Evolutionary conservation across 805 yeast genomes (phyloP).

Genomic region (Kluyveromyces starmeri): DNA sequence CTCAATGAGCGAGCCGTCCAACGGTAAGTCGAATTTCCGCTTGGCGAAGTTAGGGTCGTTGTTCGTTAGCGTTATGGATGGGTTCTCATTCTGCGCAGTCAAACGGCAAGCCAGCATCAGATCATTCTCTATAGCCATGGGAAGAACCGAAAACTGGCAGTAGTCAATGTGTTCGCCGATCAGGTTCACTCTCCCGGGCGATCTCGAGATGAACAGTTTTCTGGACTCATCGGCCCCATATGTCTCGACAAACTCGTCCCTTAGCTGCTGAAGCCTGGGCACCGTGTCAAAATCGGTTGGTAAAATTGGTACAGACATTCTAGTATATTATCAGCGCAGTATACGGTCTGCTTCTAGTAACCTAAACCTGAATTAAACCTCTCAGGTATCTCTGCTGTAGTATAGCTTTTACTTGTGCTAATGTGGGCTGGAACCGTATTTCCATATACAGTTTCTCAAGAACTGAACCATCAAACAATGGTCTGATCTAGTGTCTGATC

Average conservation of each 20-base stretch:
- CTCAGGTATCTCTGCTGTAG: too few species aligned
- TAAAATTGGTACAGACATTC: constrained; percentile 5
- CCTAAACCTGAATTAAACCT: too few species aligned
- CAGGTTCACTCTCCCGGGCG: constrained; percentile 71
- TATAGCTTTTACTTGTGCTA: too few species aligned
- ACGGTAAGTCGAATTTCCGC: constrained; percentile 32
- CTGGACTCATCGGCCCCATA: constrained; percentile 24
- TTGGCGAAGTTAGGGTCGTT: constrained; percentile 30
- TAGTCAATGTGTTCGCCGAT: constrained; percentile 74
- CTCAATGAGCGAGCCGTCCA: constrained; percentile 31
- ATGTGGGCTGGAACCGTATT: too few species aligned
- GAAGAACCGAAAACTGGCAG: constrained; percentile 55
- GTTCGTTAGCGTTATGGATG: constrained; percentile 30
- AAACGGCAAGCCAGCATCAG: constrained; percentile 45
- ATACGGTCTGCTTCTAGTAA: too few species aligned
- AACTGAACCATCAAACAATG: too few species aligned
- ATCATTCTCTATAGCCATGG: constrained; percentile 64
- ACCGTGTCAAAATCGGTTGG: not conserved
- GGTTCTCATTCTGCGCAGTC: constrained; percentile 15
- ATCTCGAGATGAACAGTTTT: constrained; percentile 40
- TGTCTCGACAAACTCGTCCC: constrained; percentile 7
- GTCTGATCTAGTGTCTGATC: too few species aligned
- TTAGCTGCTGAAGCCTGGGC: constrained; percentile 10
- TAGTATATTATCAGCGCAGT: too few species aligned
- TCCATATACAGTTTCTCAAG: too few species aligned